Conservation (phyloP, 2,329 filamentous ascomycete species). For the Lasiodiplodia theobromae region DNA sequence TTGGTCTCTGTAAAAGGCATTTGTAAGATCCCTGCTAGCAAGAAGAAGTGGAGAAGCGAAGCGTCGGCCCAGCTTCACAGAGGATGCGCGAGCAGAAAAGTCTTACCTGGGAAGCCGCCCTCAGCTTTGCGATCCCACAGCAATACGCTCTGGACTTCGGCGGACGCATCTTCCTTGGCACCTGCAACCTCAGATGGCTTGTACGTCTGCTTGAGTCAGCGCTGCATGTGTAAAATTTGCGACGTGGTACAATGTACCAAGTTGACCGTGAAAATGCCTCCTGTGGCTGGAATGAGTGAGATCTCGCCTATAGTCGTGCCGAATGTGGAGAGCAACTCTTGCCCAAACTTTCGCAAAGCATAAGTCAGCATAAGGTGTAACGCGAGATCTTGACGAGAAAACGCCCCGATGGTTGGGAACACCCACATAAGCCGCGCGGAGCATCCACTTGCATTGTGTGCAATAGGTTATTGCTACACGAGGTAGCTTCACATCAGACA, state of each 20-base stretch:
- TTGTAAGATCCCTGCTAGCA: background rate
- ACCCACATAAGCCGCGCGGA: conserved; percentile 79
- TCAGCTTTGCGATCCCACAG: conserved; percentile 90
- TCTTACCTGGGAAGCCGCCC: conserved; percentile 80
- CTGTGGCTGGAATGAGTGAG: conserved; percentile 82
- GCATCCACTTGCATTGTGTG: conserved; percentile 93
- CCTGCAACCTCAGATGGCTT: conserved; percentile 14
- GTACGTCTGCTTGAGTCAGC: conserved; percentile 9
- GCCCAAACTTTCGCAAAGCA: conserved; percentile 73
- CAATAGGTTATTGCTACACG: conserved; percentile 90
- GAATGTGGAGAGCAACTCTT: conserved; percentile 96
- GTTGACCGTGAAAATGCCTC: conserved; percentile 81
- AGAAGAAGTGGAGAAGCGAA: background rate
- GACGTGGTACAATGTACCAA: conserved; percentile 48
- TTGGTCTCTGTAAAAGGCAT: conserved; percentile 70
- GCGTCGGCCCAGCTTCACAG: too few relatives aligned
- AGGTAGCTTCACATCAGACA: conserved; percentile 59
- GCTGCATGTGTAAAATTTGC: background rate
- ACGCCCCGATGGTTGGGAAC: background rate
- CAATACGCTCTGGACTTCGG: conserved; percentile 57
- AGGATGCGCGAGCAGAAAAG: background rate
- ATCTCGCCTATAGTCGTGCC: conserved; percentile 83
- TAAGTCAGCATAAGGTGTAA: background rate
- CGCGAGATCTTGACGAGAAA: background rate
- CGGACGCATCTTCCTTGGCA: conserved; percentile 25